A percentile compares a stretch with the other conserved stretches of the same genome.
Evolutionary conservation across 139 green algal species (phyloP).

Genomic region (Tetradesmus lagerheimii): DNA sequence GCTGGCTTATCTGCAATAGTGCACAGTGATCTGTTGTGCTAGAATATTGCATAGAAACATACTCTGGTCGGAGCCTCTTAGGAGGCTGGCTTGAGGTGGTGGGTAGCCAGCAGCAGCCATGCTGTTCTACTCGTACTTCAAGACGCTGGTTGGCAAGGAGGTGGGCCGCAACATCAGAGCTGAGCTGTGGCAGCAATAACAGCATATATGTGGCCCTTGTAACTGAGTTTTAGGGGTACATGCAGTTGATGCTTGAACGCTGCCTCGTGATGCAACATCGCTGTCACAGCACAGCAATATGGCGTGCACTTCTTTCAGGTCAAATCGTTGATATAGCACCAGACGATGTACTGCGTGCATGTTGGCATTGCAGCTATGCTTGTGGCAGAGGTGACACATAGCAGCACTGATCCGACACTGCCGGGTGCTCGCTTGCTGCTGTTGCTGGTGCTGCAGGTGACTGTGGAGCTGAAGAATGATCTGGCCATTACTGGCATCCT

Average conservation of each 20-base stretch:
- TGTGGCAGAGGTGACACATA: not conserved
- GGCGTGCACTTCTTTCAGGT: too few relatives aligned
- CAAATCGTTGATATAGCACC: too few relatives aligned
- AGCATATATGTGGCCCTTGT: not conserved
- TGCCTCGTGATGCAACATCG: not conserved
- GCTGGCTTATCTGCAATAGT: not conserved
- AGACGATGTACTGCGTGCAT: too few relatives aligned
- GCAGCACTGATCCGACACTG: not conserved
- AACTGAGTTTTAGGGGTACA: too few relatives aligned
- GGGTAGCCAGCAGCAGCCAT: slow-evolving; percentile 61
- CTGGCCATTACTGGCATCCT: slow-evolving; percentile 93
- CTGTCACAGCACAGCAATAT: too few relatives aligned
- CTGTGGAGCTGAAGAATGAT: slow-evolving; percentile 99
- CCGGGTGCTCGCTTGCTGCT: not conserved
- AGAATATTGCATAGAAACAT: too few relatives aligned
- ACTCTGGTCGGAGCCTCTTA: not conserved
- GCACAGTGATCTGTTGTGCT: not conserved
- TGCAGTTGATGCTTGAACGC: not conserved
- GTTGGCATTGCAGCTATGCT: too few relatives aligned
- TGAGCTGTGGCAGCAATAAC: not conserved
- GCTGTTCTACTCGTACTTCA: slow-evolving; percentile 97
- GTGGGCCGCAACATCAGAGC: slow-evolving; percentile 56
- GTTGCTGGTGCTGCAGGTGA: slow-evolving; percentile 75
- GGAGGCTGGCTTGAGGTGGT: not conserved
- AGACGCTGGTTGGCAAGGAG: slow-evolving; percentile 94